These are phyloP conservation scores for Skeletonema costatum DNA, from an alignment of 108 stramenopile genomes.

Conservation along the genomic window DNA sequence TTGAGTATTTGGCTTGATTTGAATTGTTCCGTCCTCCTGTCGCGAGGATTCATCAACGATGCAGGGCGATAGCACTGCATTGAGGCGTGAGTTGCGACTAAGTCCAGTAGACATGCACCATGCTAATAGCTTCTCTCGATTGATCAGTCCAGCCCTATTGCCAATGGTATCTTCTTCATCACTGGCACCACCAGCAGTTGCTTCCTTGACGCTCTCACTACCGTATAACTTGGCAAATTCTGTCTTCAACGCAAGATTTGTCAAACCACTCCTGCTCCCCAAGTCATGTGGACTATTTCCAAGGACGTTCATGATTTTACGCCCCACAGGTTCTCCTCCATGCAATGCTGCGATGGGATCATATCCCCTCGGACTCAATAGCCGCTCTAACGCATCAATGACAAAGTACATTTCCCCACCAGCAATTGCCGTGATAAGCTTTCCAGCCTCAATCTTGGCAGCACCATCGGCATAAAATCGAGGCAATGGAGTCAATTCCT, in stretches of 20 bases:
- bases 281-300: slow-evolving; percentile 49
- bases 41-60: slow-evolving; percentile 36
- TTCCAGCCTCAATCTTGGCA: slow-evolving; percentile 44
- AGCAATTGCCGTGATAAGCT: slow-evolving; percentile 50
- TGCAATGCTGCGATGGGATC: slow-evolving; percentile 52
- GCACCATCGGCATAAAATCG: slow-evolving; percentile 56
- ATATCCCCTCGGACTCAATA: slow-evolving; percentile 45
- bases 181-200: not conserved
- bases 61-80: slow-evolving; percentile 51
- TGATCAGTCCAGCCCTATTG: slow-evolving; percentile 26
- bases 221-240: slow-evolving; percentile 31
- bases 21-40: slow-evolving; percentile 35
- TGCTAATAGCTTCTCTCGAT: slow-evolving; percentile 29
- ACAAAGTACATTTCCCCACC: slow-evolving; percentile 59
- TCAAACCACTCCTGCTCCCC: slow-evolving; percentile 47
- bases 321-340: slow-evolving; percentile 51
- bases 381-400: slow-evolving; percentile 44
- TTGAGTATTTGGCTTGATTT: slow-evolving; percentile 37
- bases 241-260: slow-evolving; percentile 19
- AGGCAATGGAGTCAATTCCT: slow-evolving; percentile 37
- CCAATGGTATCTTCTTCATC: slow-evolving; percentile 9
- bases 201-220: not conserved
- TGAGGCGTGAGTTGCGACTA: slow-evolving; percentile 47
- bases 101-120: slow-evolving; percentile 49
- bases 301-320: slow-evolving; percentile 39